Conservation (phyloP, 768 basidiomycete species). For the Rickenella mellea region DNA sequence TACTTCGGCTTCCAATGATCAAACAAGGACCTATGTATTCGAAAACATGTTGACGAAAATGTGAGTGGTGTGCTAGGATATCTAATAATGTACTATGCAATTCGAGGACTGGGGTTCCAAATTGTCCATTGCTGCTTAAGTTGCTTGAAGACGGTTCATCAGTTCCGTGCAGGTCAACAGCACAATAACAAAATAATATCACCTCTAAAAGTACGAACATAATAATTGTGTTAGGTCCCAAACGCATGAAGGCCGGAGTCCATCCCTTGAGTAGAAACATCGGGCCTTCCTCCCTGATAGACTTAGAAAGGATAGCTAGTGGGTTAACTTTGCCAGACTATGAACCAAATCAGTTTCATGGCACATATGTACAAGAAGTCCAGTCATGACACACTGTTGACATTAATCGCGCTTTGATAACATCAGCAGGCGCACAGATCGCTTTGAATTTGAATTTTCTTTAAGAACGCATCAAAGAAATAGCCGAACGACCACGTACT, state of each 20-base stretch:
- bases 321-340: conserved; percentile 44
- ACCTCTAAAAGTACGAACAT: conserved; percentile 85
- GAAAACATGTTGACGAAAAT: neutral
- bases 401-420: conserved; percentile 71
- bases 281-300: conserved; percentile 64
- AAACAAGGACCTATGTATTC: neutral
- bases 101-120: neutral
- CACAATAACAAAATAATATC: conserved; percentile 7
- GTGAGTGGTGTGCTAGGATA: too few species aligned
- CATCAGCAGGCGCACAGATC: conserved; percentile 71
- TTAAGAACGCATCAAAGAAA: neutral
- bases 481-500: conserved; percentile 34
- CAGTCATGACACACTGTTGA: conserved; percentile 41
- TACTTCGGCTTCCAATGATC: too few species aligned
- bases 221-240: conserved; percentile 77
- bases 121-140: neutral
- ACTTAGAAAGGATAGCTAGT: conserved; percentile 42
- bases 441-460: conserved; percentile 29
- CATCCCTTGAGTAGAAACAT: conserved; percentile 81
- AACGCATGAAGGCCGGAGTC: conserved; percentile 79
- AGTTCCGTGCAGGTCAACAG: neutral
- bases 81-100: neutral
- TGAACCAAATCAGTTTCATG: neutral
- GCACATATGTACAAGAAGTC: neutral
- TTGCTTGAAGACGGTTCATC: neutral